phyloP scores from a whole-genome alignment of 352 stramenopile genomes.

The Globisporangium heterothallicum region DNA sequence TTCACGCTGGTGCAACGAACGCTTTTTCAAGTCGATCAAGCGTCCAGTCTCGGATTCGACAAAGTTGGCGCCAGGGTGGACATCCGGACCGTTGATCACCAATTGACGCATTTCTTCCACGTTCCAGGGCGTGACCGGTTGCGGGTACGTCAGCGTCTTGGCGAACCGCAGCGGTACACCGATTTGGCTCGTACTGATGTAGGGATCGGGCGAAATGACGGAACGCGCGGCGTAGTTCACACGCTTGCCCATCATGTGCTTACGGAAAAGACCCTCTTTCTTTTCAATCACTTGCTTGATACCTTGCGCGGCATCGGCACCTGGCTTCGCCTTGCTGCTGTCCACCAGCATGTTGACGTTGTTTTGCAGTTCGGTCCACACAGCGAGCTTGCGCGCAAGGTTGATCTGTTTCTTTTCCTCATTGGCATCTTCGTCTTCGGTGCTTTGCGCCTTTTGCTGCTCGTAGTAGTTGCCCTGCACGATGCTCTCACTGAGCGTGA shows the following conservation, averaged over 20 bases:
- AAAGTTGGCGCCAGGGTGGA: constrained; percentile 98
- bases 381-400: constrained; percentile 88
- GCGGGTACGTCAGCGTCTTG: constrained; percentile 96
- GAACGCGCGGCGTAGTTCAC: constrained; percentile 99
- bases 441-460: constrained; percentile 26
- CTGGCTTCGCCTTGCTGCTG: constrained; percentile 67
- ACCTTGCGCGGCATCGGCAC: constrained; percentile 71
- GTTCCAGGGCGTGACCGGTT: constrained; percentile 98
- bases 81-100: constrained; percentile 93
- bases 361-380: constrained; percentile 98
- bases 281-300: constrained; percentile 99
- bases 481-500: constrained; percentile 89
- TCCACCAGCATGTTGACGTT: constrained; percentile 82
- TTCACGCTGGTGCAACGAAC: constrained; percentile 89
- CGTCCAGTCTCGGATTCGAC: constrained; percentile 94
- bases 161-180: constrained; percentile 98
- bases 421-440: constrained; percentile 50
- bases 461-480: constrained; percentile 71
- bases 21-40: constrained; percentile 93
- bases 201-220: constrained; percentile 99
- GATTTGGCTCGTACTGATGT: constrained; percentile 99
- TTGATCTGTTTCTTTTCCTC: constrained; percentile 62
- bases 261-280: constrained; percentile 99
- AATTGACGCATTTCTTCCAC: constrained; percentile 95
- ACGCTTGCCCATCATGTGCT: constrained; percentile 98